Evolutionary conservation across 2,329 filamentous ascomycete genomes (phyloP).

Genomic region (Furcasterigmium sp.): DNA sequence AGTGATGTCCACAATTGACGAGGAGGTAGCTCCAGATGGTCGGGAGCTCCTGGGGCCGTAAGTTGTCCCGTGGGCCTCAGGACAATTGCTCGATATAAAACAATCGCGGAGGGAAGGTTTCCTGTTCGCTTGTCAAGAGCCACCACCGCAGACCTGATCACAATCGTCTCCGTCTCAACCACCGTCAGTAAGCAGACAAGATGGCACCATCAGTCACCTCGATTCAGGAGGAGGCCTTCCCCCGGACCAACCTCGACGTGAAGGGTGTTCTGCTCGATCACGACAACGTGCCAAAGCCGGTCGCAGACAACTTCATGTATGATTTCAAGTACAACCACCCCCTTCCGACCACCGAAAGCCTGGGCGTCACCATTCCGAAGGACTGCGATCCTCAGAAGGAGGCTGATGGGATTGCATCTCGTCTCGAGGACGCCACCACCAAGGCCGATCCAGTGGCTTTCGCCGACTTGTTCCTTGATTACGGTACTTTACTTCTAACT

Average conservation of each 20-base stretch:
- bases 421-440: not conserved
- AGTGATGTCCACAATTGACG: too few relatives aligned
- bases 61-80: too few relatives aligned
- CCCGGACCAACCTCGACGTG: not conserved
- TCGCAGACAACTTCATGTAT: constrained; percentile 34
- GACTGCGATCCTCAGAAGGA: constrained; percentile 10
- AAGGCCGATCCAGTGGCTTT: not conserved
- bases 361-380: constrained; percentile 21
- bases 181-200: not conserved
- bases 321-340: constrained; percentile 32
- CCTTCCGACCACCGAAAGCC: constrained; percentile 22
- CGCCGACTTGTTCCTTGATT: constrained; percentile 16
- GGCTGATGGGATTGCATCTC: constrained; percentile 1
- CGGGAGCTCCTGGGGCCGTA: too few relatives aligned
- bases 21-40: too few relatives aligned
- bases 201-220: not conserved
- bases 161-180: not conserved
- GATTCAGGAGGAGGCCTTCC: not conserved
- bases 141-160: not conserved
- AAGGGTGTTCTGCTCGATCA: not conserved
- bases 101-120: not conserved
- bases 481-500: constrained; percentile 3
- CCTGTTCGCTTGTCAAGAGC: not conserved
- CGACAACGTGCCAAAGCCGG: constrained; percentile 12
- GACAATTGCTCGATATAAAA: too few relatives aligned